Conservation (phyloP, 2,329 filamentous ascomycete species). For the Stromatinia cepivora region DNA sequence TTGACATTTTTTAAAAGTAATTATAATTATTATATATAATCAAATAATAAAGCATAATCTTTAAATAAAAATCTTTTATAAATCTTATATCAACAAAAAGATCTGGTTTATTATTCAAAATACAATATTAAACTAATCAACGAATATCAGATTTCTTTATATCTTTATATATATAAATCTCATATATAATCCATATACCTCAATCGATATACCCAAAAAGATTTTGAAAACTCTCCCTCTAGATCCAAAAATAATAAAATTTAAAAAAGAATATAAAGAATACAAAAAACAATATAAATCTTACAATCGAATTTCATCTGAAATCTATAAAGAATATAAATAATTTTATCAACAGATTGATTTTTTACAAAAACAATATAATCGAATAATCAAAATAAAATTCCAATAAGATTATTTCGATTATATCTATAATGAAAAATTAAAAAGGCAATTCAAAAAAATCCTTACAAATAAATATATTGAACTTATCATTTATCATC, state of each 20-base stretch:
- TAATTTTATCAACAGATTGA: neutral
- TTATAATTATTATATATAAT: neutral
- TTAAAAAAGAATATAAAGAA: neutral
- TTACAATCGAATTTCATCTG: neutral
- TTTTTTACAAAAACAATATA: neutral
- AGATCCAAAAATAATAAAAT: neutral
- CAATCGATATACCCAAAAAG: neutral
- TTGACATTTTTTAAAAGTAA: neutral
- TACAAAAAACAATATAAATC: neutral
- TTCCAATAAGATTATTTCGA: neutral
- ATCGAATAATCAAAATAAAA: neutral
- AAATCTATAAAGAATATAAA: neutral
- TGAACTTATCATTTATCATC: neutral
- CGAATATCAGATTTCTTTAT: neutral
- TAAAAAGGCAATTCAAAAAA: neutral
- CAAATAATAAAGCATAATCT: neutral
- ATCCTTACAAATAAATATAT: neutral
- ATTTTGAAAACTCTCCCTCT: neutral
- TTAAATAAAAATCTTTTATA: neutral
- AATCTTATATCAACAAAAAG: constrained; percentile 1
- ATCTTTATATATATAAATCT: constrained; percentile 3
- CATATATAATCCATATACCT: neutral
- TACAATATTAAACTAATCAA: neutral
- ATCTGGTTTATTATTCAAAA: neutral
- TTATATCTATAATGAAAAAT: neutral